Percentiles rank a stretch among this genome's conserved stretches.
phyloP scores from a whole-genome alignment of 257 asterid genomes.

The Cynanchum wilfordii region DNA sequence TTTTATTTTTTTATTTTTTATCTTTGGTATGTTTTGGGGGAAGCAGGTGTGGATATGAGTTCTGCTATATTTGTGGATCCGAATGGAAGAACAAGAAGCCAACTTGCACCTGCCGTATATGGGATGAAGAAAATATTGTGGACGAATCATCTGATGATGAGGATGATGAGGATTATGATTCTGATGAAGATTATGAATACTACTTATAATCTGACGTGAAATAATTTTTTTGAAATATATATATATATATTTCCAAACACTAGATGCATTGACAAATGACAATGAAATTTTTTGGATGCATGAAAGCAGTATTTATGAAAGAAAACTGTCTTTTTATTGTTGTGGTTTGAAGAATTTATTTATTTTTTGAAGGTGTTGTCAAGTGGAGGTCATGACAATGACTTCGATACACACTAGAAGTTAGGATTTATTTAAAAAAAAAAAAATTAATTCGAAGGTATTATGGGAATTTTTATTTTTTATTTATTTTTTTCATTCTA shows the following conservation, averaged over 20 bases:
- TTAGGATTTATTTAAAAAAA: too few species aligned
- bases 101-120: slow-evolving; percentile 61
- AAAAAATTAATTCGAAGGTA: too few species aligned
- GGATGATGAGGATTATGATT: background rate
- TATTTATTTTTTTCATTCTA: too few species aligned
- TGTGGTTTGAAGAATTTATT: too few species aligned
- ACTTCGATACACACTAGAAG: too few species aligned
- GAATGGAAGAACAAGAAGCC: slow-evolving; percentile 64
- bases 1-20: too few species aligned
- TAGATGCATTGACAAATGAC: background rate
- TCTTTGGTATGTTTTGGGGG: background rate
- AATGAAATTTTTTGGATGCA: background rate
- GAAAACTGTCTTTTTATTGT: too few species aligned
- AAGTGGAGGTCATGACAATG: too few species aligned
- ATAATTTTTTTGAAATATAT: background rate
- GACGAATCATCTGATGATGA: background rate
- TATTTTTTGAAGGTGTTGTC: too few species aligned
- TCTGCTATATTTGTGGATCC: slow-evolving; percentile 81
- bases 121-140: slow-evolving; percentile 51
- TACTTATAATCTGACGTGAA: background rate
- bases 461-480: too few species aligned
- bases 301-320: too few species aligned
- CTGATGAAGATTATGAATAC: slow-evolving; percentile 3
- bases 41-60: slow-evolving; percentile 74
- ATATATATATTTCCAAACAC: too few species aligned